A percentile compares a stretch with the other conserved stretches of the same genome.
phyloP scores from a whole-genome alignment of 441 rosid genomes.

The Euphorbia celastroides region DNA sequence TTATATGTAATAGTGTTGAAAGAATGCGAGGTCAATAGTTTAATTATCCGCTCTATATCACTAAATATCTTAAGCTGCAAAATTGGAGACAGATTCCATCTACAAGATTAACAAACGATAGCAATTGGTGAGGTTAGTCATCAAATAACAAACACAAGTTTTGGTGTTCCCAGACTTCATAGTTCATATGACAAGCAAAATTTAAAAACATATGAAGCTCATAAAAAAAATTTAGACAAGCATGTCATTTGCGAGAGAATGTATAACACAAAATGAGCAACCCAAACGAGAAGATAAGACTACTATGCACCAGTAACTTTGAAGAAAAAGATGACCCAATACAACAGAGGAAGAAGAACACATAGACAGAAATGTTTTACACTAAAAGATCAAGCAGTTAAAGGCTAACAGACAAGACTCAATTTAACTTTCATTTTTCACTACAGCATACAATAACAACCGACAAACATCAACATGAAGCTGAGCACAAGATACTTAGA shows the following conservation, averaged over 20 bases:
- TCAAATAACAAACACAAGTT: neutral
- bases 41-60: neutral
- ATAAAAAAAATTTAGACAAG: neutral
- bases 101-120: neutral
- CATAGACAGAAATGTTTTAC: neutral
- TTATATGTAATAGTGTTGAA: neutral
- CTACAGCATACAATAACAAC: neutral
- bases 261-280: neutral
- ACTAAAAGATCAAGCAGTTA: neutral
- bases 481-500: neutral
- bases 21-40: neutral
- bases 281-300: neutral
- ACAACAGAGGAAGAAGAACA: neutral
- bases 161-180: neutral
- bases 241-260: neutral
- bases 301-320: neutral
- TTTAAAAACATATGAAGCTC: neutral
- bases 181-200: neutral
- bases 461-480: neutral
- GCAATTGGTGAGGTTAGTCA: neutral
- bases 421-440: neutral
- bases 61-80: neutral
- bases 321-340: neutral
- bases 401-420: neutral
- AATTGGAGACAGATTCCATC: neutral